Conservation (phyloP, 2,329 filamentous ascomycete genomes). For the Phoma sp. region DNA sequence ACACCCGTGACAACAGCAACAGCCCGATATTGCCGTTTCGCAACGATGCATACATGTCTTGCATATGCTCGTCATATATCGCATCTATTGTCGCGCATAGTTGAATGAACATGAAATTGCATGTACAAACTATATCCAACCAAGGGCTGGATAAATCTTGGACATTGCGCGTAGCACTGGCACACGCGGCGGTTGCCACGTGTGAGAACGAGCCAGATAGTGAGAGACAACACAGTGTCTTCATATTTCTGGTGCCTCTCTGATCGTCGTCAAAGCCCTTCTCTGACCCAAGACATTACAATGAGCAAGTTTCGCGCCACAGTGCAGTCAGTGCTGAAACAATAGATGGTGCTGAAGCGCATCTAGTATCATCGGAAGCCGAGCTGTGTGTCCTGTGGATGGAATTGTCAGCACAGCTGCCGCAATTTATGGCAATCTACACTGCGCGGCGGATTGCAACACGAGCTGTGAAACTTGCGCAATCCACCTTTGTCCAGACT, state of each 20-base stretch:
- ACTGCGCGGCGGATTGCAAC: constrained; percentile 16
- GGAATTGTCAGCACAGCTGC: constrained; percentile 19
- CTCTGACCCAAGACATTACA: constrained; percentile 8
- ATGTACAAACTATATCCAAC: too few relatives aligned
- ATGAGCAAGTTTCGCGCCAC: constrained; percentile 47
- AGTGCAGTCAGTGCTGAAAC: constrained; percentile 28
- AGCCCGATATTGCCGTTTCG: background rate
- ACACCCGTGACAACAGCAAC: background rate
- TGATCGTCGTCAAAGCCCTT: constrained; percentile 4
- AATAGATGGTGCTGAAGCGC: constrained; percentile 21
- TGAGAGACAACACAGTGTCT: constrained; percentile 7
- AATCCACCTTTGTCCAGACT: constrained; percentile 4
- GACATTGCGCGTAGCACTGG: too few relatives aligned
- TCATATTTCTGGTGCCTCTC: background rate
- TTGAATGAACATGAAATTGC: too few relatives aligned
- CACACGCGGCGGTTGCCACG: background rate
- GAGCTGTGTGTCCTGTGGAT: constrained; percentile 13
- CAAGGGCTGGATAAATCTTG: too few relatives aligned
- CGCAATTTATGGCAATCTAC: constrained; percentile 22
- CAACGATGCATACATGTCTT: background rate
- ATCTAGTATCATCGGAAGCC: constrained; percentile 32
- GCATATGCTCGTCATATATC: background rate
- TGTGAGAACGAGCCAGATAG: background rate
- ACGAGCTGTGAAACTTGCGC: constrained; percentile 21
- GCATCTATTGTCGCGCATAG: background rate